Conservation (phyloP, 2,329 filamentous ascomycete genomes). For the Stenocarpella maydis region DNA sequence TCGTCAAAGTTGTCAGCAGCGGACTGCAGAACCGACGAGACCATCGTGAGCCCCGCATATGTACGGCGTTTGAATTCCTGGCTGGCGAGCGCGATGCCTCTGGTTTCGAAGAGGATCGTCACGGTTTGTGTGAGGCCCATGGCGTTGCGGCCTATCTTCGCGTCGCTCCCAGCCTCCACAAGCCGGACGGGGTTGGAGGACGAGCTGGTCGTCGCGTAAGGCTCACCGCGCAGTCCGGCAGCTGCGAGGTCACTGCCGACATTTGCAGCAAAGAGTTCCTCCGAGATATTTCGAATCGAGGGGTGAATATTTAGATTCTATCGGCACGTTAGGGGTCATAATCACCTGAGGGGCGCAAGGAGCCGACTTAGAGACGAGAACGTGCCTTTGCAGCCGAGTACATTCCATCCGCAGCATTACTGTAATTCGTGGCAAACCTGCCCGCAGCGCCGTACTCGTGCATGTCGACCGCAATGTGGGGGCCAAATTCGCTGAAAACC, state of each 20-base stretch:
- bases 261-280: neutral
- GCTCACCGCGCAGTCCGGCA: conserved; percentile 2
- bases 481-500: neutral
- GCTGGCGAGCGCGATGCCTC: neutral
- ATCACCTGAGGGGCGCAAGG: fast-evolving
- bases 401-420: conserved; percentile 10
- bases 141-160: neutral
- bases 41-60: conserved; percentile 9
- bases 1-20: conserved; percentile 12
- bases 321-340: neutral
- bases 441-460: conserved; percentile 1
- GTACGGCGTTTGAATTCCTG: conserved; percentile 18
- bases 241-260: conserved; percentile 2
- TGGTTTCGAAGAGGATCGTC: neutral
- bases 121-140: conserved; percentile 1
- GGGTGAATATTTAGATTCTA: neutral
- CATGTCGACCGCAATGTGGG: conserved; percentile 5
- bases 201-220: neutral
- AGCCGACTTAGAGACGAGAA: neutral
- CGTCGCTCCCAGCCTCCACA: neutral
- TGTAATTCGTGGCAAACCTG: neutral
- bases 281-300: neutral
- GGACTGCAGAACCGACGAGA: neutral
- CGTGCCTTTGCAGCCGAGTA: conserved; percentile 1
- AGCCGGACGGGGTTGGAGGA: conserved; percentile 4